A percentile compares a stretch with the other conserved stretches of the same genome.
These are phyloP conservation scores for Pseudogymnoascus sp. DNA, from an alignment of 2,329 filamentous ascomycete species.

Conservation along the genomic window DNA sequence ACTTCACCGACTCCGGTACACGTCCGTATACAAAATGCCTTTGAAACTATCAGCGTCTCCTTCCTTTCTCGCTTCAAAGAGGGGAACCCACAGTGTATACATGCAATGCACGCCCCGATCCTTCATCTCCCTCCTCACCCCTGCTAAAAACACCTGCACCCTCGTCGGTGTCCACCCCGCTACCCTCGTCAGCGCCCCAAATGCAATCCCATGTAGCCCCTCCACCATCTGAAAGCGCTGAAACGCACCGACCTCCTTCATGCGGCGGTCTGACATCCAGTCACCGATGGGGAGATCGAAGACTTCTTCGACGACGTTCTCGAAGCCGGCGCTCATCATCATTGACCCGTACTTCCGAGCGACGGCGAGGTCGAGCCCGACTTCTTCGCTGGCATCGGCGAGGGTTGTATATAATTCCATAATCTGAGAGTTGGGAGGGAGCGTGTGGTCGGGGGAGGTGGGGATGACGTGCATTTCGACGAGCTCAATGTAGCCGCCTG, in stretches of 20 bases:
- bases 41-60: background rate
- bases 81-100: conserved; percentile 13
- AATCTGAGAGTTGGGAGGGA: conserved; percentile 20
- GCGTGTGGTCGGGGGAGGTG: conserved; percentile 36
- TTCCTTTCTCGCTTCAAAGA: background rate
- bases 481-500: conserved; percentile 41
- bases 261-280: conserved; percentile 42
- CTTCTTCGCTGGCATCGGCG: background rate
- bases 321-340: conserved; percentile 44
- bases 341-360: conserved; percentile 19
- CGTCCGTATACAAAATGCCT: conserved; percentile 11
- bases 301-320: conserved; percentile 39
- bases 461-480: conserved; percentile 36
- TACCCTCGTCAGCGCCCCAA: conserved; percentile 29
- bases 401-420: conserved; percentile 4
- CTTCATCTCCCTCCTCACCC: conserved; percentile 30
- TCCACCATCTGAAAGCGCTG: conserved; percentile 11
- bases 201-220: conserved; percentile 15
- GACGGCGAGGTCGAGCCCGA: conserved; percentile 10
- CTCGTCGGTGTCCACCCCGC: conserved; percentile 30
- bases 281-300: conserved; percentile 42
- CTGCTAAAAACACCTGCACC: conserved; percentile 30
- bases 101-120: conserved; percentile 30
- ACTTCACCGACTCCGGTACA: background rate
- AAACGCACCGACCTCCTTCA: conserved; percentile 41